Conservation (phyloP, 768 basidiomycete species). For the Sistotremastrum niveocremeum region DNA sequence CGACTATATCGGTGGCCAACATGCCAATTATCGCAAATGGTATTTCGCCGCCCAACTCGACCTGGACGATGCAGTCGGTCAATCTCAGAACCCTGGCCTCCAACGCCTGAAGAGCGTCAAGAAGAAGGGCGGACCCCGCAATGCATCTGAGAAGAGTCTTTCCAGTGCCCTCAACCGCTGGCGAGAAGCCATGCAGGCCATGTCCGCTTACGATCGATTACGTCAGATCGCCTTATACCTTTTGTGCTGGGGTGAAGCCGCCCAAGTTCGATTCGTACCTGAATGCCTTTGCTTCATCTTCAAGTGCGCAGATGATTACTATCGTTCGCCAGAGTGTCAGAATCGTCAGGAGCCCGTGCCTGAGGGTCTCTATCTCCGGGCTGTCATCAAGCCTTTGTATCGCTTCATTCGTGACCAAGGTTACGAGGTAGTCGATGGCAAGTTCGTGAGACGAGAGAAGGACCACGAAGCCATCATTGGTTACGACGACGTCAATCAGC, state of each 20-base stretch:
- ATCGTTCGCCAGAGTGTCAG: slow-evolving; percentile 97
- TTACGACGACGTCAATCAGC: slow-evolving; percentile 97
- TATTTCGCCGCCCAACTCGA: slow-evolving; percentile 99
- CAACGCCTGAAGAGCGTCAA: slow-evolving; percentile 67
- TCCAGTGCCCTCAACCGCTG: slow-evolving; percentile 81
- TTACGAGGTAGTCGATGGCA: slow-evolving; percentile 90
- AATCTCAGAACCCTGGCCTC: slow-evolving; percentile 82
- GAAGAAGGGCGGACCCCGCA: slow-evolving; percentile 41
- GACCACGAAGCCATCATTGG: slow-evolving; percentile 95
- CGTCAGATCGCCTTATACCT: slow-evolving; percentile 93
- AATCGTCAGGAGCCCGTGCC: slow-evolving; percentile 82
- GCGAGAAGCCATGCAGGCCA: slow-evolving; percentile 96
- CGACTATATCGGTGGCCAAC: slow-evolving; percentile 96
- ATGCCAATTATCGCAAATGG: slow-evolving; percentile 99
- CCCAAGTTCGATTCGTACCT: slow-evolving; percentile 91
- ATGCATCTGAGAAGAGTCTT: slow-evolving; percentile 46
- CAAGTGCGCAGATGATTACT: slow-evolving; percentile 99
- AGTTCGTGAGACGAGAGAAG: slow-evolving; percentile 83
- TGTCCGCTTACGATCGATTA: slow-evolving; percentile 96
- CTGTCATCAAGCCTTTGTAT: slow-evolving; percentile 89
- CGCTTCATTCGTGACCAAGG: slow-evolving; percentile 96
- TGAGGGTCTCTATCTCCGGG: slow-evolving; percentile 86
- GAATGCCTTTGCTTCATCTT: slow-evolving; percentile 99
- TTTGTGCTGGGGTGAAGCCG: slow-evolving; percentile 96
- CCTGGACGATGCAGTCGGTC: slow-evolving; percentile 92